Percentiles rank a stretch among this genome's conserved stretches.
Conservation (phyloP, 1,284 basidiomycete species). For the Ustilago crameri region DNA sequence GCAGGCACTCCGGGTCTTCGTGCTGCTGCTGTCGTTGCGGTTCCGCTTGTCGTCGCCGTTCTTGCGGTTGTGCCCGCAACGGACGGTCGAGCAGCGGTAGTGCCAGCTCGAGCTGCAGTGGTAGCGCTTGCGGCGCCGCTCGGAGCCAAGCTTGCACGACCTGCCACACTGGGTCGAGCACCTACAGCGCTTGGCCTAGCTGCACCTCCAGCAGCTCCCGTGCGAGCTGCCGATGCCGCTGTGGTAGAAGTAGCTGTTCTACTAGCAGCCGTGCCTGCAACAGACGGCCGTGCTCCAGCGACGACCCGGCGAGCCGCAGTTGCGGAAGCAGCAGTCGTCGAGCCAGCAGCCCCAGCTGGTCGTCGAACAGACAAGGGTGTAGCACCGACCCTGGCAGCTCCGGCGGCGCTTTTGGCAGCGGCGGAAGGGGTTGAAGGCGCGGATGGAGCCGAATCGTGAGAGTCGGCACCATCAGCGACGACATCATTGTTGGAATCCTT, state of each 20-base stretch:
- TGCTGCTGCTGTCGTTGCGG: constrained; percentile 15
- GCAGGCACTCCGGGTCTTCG: constrained; percentile 36
- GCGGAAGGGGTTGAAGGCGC: constrained; percentile 22
- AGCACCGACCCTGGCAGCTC: constrained; percentile 6
- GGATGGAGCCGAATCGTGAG: constrained; percentile 8
- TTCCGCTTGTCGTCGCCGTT: constrained; percentile 15
- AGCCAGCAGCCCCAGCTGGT: constrained; percentile 6
- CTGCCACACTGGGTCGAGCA: constrained; percentile 27
- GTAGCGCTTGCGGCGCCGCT: constrained; percentile 5
- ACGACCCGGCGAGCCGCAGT: constrained; percentile 28
- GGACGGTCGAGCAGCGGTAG: constrained; percentile 20
- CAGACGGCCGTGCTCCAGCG: constrained; percentile 29
- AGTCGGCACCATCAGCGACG: constrained; percentile 1
- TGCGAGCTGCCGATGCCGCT: constrained; percentile 7
- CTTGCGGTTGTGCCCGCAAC: constrained; percentile 19
- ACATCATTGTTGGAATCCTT: constrained; percentile 9
- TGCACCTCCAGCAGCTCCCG: constrained; percentile 14
- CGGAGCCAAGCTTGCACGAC: constrained; percentile 30
- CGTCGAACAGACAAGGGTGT: constrained; percentile 3
- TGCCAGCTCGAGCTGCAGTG: constrained; percentile 11
- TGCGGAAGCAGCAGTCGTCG: constrained; percentile 11
- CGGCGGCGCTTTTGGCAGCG: not conserved
- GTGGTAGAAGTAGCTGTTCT: constrained; percentile 11
- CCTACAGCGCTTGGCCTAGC: not conserved
- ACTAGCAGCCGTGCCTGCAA: constrained; percentile 14